A percentile compares a stretch with the other conserved stretches of the same genome.
Conservation (phyloP, 768 basidiomycete species). For the Hygrocybe coccinea region DNA sequence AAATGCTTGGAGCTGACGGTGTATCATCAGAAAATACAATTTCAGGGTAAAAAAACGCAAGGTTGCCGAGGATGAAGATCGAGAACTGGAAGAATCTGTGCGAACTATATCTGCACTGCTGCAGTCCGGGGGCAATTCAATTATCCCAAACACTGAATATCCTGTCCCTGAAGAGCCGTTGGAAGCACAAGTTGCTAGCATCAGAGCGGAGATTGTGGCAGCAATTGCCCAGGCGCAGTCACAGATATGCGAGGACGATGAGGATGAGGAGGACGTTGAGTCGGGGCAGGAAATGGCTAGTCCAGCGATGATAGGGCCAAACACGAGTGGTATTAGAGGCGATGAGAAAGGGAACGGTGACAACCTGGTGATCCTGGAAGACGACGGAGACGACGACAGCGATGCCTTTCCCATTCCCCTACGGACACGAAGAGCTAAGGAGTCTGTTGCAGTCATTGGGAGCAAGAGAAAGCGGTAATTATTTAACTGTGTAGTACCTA, state of each 20-base stretch:
- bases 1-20: constrained; percentile 17
- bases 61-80: constrained; percentile 50
- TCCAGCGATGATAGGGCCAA: constrained; percentile 50
- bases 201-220: constrained; percentile 76
- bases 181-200: constrained; percentile 66
- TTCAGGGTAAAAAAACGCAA: constrained; percentile 72
- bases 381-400: constrained; percentile 67
- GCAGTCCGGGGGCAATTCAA: constrained; percentile 40
- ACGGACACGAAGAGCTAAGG: constrained; percentile 62
- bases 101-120: constrained; percentile 71
- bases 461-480: constrained; percentile 62
- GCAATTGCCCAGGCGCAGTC: constrained; percentile 73
- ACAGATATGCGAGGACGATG: constrained; percentile 52
- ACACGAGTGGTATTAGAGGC: constrained; percentile 59
- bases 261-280: constrained; percentile 46
- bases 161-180: constrained; percentile 43
- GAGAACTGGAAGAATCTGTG: constrained; percentile 65
- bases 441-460: constrained; percentile 44
- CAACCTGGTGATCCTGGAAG: constrained; percentile 15
- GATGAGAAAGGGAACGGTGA: constrained; percentile 29
- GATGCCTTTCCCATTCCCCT: constrained; percentile 70
- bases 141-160: constrained; percentile 24
- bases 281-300: constrained; percentile 50
- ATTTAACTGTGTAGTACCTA: background rate
- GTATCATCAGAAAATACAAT: constrained; percentile 56